Evolutionary conservation across 306 rosid species (phyloP), one percentile per base, ranked within the genome.

Genomic region (Benincasa hispida): DNA sequence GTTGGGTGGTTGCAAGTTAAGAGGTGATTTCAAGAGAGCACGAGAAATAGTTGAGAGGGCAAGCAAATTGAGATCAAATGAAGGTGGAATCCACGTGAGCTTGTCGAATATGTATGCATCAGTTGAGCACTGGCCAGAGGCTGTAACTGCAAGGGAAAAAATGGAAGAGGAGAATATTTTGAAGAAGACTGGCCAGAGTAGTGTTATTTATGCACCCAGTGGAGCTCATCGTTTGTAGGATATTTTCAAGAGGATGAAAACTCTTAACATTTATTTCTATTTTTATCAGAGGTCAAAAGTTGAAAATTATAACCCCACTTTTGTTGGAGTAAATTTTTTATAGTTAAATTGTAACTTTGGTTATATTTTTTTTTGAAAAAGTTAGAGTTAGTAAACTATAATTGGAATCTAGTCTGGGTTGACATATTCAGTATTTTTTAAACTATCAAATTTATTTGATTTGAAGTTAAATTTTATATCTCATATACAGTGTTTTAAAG

Each of bases 41-140:
- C 55, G 25, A 51, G 82, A 82, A 75, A 57, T 79, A 42, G 78
- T 67, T 2, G 75, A 75, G 65, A 67, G 25, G 35, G 82, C 55
- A 4, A 82, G 47, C 2, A 68, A 47, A 51, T 35, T 58, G 75
- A 59, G 72, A 74, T 25, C 79, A 6, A 56, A 67, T 39, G 75
- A 78, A 74, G 48, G 53, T 19, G 82, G 80, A 51, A 58, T 78
- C 55, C 75, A 82, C 48, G 82, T 78, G 56, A 65, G 61, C 51
- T 25, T 78, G 68, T 74, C 82, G 24, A 82, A 74, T 19, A 78
- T 28, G 82, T 56, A 58, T 74, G 85, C 85, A 57, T 75, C 77
- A 5, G 68, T 21, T 5, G 82, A 68, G 68, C 77, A 82, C 15
- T 75, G 85, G 80, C 48, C 27, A 18, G 82, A 82, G 77, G 82